Percentiles rank a stretch among this genome's conserved stretches.
Conservation (phyloP, 2,329 filamentous ascomycete genomes). For the Davidsoniella eucalypti region DNA sequence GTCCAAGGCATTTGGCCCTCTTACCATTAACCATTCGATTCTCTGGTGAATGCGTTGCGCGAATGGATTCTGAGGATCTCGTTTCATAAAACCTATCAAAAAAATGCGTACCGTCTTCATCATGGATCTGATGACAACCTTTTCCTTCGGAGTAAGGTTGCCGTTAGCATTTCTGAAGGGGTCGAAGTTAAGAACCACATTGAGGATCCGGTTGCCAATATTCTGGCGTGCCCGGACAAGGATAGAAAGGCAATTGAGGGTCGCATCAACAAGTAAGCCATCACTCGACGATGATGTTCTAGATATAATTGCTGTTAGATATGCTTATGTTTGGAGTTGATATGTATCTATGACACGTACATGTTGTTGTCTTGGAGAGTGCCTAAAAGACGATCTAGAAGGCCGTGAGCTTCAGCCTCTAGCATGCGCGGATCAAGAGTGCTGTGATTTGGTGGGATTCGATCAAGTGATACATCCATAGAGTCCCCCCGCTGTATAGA, state of each 20-base stretch:
- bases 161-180: constrained; percentile 60
- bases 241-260: constrained; percentile 71
- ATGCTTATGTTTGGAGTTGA: not conserved
- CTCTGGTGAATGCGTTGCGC: constrained; percentile 70
- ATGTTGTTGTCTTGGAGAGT: constrained; percentile 60
- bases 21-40: constrained; percentile 65
- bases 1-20: constrained; percentile 62
- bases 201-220: constrained; percentile 72
- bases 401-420: constrained; percentile 81
- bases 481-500: constrained; percentile 26
- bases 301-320: constrained; percentile 2
- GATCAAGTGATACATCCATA: constrained; percentile 66
- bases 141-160: constrained; percentile 60
- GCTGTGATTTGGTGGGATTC: constrained; percentile 70
- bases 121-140: constrained; percentile 80
- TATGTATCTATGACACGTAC: not conserved
- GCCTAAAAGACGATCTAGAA: constrained; percentile 74
- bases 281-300: constrained; percentile 39
- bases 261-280: constrained; percentile 75
- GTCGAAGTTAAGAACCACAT: constrained; percentile 77
- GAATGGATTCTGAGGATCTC: constrained; percentile 66
- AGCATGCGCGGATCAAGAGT: constrained; percentile 64
- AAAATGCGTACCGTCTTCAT: constrained; percentile 81
- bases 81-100: constrained; percentile 66
- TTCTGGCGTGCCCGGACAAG: constrained; percentile 68